A percentile compares a stretch with the other conserved stretches of the same genome.
Evolutionary conservation across 176 grass and related monocot genomes (phyloP).

Genomic region (Miscanthus lutarioriparius): DNA sequence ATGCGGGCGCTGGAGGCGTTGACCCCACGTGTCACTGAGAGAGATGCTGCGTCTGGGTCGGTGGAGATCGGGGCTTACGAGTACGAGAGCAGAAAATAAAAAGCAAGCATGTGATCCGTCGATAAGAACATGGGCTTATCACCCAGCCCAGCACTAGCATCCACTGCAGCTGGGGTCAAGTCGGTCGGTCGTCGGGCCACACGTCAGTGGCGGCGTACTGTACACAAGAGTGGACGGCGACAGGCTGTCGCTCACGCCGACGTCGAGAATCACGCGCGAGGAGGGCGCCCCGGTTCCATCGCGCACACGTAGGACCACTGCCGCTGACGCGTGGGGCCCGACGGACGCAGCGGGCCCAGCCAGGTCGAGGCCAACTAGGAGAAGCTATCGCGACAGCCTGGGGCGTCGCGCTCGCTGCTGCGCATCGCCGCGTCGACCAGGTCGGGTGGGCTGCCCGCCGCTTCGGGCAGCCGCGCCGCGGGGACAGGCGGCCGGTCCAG

Average conservation of each 20-base stretch:
- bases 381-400: neutral
- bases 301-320: neutral
- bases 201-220: neutral
- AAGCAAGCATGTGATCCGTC: neutral
- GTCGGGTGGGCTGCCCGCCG: neutral
- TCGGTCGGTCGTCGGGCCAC: rapidly evolving
- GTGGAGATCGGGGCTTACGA: too few species aligned
- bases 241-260: neutral
- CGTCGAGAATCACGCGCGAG: neutral
- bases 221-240: neutral
- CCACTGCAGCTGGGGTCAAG: neutral
- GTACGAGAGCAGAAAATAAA: too few species aligned
- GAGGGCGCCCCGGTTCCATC: too few species aligned
- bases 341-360: too few species aligned
- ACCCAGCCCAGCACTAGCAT: neutral
- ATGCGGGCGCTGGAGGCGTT: too few species aligned
- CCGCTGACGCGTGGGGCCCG: neutral
- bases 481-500: neutral
- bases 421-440: neutral
- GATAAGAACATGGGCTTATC: neutral
- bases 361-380: neutral
- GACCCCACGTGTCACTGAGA: neutral
- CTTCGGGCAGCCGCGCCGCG: neutral
- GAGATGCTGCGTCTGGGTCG: neutral
- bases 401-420: neutral